A percentile compares a stretch with the other conserved stretches of the same genome.
Conservation (phyloP, 2,329 filamentous ascomycete genomes). For the Cucurbitaria berberidis region DNA sequence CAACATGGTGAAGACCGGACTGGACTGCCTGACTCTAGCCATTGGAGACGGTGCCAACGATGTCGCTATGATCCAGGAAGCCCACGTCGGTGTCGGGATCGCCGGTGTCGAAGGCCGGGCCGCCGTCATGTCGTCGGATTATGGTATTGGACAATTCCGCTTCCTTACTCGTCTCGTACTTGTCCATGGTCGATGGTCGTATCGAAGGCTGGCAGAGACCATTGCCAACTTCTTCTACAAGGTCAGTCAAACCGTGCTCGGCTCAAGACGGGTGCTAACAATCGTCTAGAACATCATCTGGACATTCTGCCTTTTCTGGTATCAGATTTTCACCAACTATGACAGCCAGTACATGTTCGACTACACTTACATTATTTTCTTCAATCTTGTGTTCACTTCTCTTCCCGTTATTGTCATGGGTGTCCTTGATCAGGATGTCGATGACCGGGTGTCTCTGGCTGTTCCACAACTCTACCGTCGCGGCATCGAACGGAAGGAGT, state of each 20-base stretch:
- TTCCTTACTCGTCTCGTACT: constrained; percentile 81
- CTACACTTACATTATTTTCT: constrained; percentile 95
- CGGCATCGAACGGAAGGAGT: constrained; percentile 94
- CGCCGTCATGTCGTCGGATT: constrained; percentile 84
- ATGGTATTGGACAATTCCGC: constrained; percentile 86
- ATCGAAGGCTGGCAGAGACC: constrained; percentile 86
- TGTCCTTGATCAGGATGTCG: constrained; percentile 95
- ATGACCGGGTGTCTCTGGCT: constrained; percentile 88
- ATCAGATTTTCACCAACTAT: constrained; percentile 92
- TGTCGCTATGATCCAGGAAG: constrained; percentile 91
- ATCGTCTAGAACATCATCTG: constrained; percentile 82
- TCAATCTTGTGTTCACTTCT: constrained; percentile 96
- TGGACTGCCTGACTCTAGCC: constrained; percentile 94
- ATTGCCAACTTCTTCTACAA: constrained; percentile 99
- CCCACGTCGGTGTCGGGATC: constrained; percentile 87
- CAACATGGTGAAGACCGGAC: constrained; percentile 88
- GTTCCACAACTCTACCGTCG: constrained; percentile 95
- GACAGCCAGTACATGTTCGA: constrained; percentile 98
- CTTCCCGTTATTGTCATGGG: constrained; percentile 94
- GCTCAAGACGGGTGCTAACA: constrained; percentile 29
- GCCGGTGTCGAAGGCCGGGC: constrained; percentile 87
- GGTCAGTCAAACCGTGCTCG: constrained; percentile 49
- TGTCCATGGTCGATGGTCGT: constrained; percentile 90
- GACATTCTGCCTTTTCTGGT: constrained; percentile 98
- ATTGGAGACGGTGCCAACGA: constrained; percentile 92